Evolutionary conservation across 768 basidiomycete species (phyloP).

Genomic region (Hericium coralloides): DNA sequence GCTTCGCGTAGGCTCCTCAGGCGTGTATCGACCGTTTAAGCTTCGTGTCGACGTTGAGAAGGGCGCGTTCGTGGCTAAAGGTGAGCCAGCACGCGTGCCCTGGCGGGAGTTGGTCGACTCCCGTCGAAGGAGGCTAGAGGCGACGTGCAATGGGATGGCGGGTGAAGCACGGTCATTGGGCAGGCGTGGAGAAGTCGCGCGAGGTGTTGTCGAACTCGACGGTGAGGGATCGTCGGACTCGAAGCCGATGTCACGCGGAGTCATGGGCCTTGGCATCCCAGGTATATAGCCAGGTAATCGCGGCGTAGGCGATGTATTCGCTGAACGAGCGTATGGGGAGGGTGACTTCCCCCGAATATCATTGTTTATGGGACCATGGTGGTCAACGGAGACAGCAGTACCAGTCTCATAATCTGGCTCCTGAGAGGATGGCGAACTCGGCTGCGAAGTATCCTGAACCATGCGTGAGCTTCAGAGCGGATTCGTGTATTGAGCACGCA

Average conservation of each 20-base stretch:
- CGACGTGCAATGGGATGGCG: slow-evolving; percentile 26
- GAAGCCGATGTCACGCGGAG: slow-evolving; percentile 58
- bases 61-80: slow-evolving; percentile 34
- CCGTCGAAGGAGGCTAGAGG: slow-evolving; percentile 36
- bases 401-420: slow-evolving; percentile 46
- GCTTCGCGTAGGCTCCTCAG: slow-evolving; percentile 33
- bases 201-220: slow-evolving; percentile 64
- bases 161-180: slow-evolving; percentile 24
- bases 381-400: slow-evolving; percentile 65
- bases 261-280: slow-evolving; percentile 88
- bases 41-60: slow-evolving; percentile 31
- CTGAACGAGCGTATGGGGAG: slow-evolving; percentile 44
- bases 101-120: slow-evolving; percentile 42
- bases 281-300: slow-evolving; percentile 79
- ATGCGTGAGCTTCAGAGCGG: background rate
- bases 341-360: slow-evolving; percentile 52
- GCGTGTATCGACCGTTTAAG: slow-evolving; percentile 57
- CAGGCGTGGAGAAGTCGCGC: slow-evolving; percentile 59
- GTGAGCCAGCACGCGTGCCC: slow-evolving; percentile 38
- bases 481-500: slow-evolving; percentile 4
- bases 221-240: slow-evolving; percentile 68
- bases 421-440: background rate
- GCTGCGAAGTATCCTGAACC: background rate
- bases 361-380: slow-evolving; percentile 33
- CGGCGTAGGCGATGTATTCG: slow-evolving; percentile 38